phyloP scores from a whole-genome alignment of 495 filamentous ascomycete genomes.

The Margaritispora aquatica region DNA sequence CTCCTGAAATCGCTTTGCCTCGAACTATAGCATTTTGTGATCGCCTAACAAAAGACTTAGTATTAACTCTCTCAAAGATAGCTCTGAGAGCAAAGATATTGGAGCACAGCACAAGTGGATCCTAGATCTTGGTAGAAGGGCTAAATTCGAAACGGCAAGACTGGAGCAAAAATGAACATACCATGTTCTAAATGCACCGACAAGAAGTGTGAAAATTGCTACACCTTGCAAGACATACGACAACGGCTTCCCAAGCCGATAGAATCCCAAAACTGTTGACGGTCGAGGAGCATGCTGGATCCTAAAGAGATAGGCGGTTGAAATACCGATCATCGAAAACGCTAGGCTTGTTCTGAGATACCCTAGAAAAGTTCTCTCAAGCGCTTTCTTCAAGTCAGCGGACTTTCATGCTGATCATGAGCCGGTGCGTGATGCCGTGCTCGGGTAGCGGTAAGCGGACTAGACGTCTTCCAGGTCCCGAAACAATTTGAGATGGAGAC shows the following conservation, averaged over 20 bases:
- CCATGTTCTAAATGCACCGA: conserved; percentile 62
- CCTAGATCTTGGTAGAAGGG: background rate
- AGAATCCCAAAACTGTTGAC: conserved; percentile 47
- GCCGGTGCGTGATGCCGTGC: background rate
- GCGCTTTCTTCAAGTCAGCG: conserved; percentile 39
- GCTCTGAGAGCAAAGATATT: background rate
- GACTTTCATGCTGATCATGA: background rate
- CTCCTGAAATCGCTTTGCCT: conserved; percentile 59
- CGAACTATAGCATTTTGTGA: conserved; percentile 60
- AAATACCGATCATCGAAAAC: conserved; percentile 59
- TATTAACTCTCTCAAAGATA: background rate
- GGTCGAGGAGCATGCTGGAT: conserved; percentile 45
- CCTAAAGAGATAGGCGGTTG: conserved; percentile 61
- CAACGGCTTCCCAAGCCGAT: conserved; percentile 59
- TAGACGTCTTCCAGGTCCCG: background rate
- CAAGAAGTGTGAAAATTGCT: conserved; percentile 47
- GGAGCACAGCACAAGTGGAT: background rate
- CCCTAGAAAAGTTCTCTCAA: conserved; percentile 73
- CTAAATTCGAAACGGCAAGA: background rate
- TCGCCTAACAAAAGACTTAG: conserved; percentile 26
- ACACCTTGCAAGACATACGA: conserved; percentile 49
- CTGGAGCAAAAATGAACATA: background rate
- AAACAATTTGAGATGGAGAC: background rate
- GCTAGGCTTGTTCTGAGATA: conserved; percentile 69
- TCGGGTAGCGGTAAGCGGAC: background rate